phyloP scores from a whole-genome alignment of 2,329 filamentous ascomycete species.

The Epichloe bromicola region DNA sequence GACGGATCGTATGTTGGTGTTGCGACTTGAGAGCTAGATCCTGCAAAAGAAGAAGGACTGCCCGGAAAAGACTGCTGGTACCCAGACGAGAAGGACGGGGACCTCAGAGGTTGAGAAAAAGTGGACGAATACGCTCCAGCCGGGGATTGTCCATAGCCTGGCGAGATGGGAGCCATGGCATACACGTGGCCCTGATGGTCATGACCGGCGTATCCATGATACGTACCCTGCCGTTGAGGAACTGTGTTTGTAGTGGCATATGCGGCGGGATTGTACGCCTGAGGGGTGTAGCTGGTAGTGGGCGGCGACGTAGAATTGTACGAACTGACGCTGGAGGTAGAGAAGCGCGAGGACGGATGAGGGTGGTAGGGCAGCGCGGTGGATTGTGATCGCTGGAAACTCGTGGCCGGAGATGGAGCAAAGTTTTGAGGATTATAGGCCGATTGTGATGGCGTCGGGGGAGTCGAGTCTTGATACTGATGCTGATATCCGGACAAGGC shows the following conservation, averaged over 20 bases:
- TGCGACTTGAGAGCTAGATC: conserved; percentile 15
- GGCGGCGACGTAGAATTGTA: conserved; percentile 21
- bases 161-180: conserved; percentile 20
- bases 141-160: conserved; percentile 25
- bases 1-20: conserved; percentile 25
- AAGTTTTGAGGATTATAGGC: conserved; percentile 64
- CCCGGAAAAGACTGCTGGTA: conserved; percentile 28
- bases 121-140: conserved; percentile 20
- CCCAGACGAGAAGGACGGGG: conserved; percentile 18
- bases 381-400: conserved; percentile 34
- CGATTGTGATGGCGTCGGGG: conserved; percentile 29
- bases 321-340: conserved; percentile 20
- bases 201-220: conserved; percentile 30
- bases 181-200: conserved; percentile 31
- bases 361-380: conserved; percentile 37
- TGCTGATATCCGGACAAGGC: conserved; percentile 39
- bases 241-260: conserved; percentile 33
- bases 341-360: conserved; percentile 26
- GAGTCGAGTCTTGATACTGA: conserved; percentile 33
- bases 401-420: conserved; percentile 17
- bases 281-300: conserved; percentile 33
- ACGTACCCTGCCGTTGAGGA: conserved; percentile 38
- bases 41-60: conserved; percentile 19
- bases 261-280: conserved; percentile 46
- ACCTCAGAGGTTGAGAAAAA: conserved; percentile 10